Evolutionary conservation across 2,329 filamentous ascomycete species (phyloP), one percentile per base, ranked within the genome.

Genomic region (Ceratocystis destructans): DNA sequence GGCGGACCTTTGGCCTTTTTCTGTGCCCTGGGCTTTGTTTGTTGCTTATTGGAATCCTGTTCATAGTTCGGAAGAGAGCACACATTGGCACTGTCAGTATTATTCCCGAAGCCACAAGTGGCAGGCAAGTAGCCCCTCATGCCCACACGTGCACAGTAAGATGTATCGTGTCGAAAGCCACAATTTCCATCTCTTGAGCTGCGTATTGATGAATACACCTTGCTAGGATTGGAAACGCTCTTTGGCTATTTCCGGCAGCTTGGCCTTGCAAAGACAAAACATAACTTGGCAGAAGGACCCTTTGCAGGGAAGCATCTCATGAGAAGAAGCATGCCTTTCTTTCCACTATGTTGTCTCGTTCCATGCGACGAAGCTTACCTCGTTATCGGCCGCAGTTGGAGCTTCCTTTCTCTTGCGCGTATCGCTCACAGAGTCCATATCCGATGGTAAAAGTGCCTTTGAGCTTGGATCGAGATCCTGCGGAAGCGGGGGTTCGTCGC

Each of bases 1-100:
- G 79, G 78, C 1, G 79, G 78, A 10, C 78, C 76, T 68, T 80
- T 80, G 66, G 77, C 73, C 69, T 79, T 77, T 73, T 81, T 80
- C 68, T 73, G 75, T 15, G 76, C 76, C 7, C 77, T 77, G 66
- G 73, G 64, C 62, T 64, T 66, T 33, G 45, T 66, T 41, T 69
- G 63, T 22, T 64, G 61, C 28, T 67, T 63, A 53, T 61, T 59
- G 31, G 68, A 62, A 64, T 46, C 62, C 37, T 48, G 66, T 59
- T 67, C 48, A 44, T 65, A 59, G 41, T 50, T 37, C 55, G 53
- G 33, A 62, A 57, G 46, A 59, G 55, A 64, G 66, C 57, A 65
- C 63, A 50, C n/a, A 59, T 44, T 64, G 22, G 63, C 61, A 61
- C 41, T 20, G 66, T 67, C 63, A 67, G 66, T 67, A 67, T 62